Conservation (phyloP, 1,284 basidiomycete species). For the Boletus semigastroideus region DNA sequence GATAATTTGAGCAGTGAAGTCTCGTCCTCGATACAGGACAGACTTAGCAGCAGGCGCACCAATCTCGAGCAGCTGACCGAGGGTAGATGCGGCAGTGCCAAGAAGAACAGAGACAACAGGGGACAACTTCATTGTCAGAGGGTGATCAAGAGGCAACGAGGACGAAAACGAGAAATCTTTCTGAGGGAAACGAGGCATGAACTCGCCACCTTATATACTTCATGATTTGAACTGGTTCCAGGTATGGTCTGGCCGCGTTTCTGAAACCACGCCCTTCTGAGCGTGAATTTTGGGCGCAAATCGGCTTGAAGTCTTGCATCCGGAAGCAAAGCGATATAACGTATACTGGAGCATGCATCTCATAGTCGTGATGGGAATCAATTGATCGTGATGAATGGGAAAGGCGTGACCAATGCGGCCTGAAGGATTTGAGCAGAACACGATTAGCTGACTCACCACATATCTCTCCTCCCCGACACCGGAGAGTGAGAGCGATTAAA, state of each 20-base stretch:
- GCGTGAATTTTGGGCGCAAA: no score
- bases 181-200: neutral
- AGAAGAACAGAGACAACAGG: constrained; percentile 7
- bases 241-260: neutral
- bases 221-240: neutral
- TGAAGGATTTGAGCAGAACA: no score
- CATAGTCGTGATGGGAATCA: no score
- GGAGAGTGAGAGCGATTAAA: no score
- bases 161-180: neutral
- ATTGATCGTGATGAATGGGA: no score
- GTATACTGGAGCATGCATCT: no score
- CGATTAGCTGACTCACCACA: no score
- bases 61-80: constrained; percentile 31
- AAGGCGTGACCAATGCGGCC: no score
- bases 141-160: neutral
- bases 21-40: constrained; percentile 13
- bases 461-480: no score
- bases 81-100: constrained; percentile 4
- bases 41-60: constrained; percentile 22
- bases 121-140: constrained; percentile 19
- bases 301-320: no score
- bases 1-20: constrained; percentile 19
- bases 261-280: neutral
- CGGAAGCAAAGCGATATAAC: no score
- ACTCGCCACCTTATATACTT: neutral